phyloP scores from a whole-genome alignment of 169 alveolate genomes.

The Plasmodium ovale region DNA sequence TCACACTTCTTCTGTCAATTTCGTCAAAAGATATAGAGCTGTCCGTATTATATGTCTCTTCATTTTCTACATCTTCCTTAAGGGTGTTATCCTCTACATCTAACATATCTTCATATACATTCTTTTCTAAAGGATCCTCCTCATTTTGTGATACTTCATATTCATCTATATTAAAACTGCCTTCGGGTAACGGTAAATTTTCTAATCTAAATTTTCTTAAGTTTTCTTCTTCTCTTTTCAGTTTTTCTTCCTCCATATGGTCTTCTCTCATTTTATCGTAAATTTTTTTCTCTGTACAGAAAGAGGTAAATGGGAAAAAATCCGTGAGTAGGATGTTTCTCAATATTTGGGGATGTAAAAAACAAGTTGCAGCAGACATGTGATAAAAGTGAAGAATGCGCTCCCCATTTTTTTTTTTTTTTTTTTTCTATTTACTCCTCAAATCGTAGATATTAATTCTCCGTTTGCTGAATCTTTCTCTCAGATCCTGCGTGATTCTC shows the following conservation, averaged over 20 bases:
- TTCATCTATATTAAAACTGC: constrained; percentile 26
- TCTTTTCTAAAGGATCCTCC: neutral
- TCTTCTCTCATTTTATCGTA: constrained; percentile 33
- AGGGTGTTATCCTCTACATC: constrained; percentile 4
- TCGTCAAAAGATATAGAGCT: constrained; percentile 33
- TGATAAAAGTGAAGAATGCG: neutral
- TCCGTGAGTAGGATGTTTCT: neutral
- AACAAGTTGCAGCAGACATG: no score
- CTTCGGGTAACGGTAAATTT: neutral
- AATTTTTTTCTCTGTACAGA: constrained; percentile 23
- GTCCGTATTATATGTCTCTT: constrained; percentile 11
- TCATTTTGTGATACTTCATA: neutral
- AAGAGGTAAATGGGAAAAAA: neutral
- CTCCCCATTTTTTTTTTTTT: neutral
- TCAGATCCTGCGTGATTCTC: constrained; percentile 35
- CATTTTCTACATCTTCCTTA: constrained; percentile 17
- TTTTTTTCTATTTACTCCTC: constrained; percentile 29
- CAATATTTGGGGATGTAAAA: neutral
- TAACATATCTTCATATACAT: neutral
- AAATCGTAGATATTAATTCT: constrained; percentile 42
- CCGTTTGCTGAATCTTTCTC: neutral
- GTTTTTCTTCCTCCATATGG: constrained; percentile 17
- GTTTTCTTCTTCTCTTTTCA: constrained; percentile 52
- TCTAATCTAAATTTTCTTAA: constrained; percentile 34
- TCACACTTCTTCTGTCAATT: constrained; percentile 26